phyloP scores from a whole-genome alignment of 2,329 filamentous ascomycete species.

The Teratosphaeria epicoccoides region DNA sequence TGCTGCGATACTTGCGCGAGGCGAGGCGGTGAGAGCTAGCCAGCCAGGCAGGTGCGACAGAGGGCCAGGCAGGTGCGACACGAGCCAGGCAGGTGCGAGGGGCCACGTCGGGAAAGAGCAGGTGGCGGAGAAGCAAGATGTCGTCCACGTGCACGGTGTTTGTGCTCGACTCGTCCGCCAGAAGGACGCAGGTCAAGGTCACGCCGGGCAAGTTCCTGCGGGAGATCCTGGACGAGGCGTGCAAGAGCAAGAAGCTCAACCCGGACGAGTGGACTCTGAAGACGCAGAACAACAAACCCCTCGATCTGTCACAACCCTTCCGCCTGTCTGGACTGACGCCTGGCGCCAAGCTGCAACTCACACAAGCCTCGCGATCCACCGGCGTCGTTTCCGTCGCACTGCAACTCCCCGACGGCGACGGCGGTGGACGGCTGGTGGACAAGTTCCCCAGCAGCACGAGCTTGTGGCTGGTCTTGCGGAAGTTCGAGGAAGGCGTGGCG shows the following conservation, averaged over 20 bases:
- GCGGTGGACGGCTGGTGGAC: constrained; percentile 55
- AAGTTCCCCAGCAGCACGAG: constrained; percentile 84
- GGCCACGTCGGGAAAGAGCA: constrained; percentile 3
- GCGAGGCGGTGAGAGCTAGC: constrained; percentile 12
- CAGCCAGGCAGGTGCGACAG: constrained; percentile 2
- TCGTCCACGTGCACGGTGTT: constrained; percentile 77
- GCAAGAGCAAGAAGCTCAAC: constrained; percentile 64
- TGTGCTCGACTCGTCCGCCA: constrained; percentile 70
- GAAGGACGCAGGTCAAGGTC: constrained; percentile 72
- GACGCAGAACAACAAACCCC: constrained; percentile 73
- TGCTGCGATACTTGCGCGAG: constrained; percentile 15
- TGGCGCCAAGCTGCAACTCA: constrained; percentile 86
- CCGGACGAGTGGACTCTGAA: constrained; percentile 71
- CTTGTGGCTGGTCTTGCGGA: constrained; percentile 79
- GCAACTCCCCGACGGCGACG: constrained; percentile 66
- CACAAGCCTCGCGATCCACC: constrained; percentile 74
- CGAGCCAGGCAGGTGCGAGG: constrained; percentile 2
- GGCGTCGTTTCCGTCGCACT: constrained; percentile 81
- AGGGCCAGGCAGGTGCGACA: constrained; percentile 4
- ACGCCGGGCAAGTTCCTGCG: constrained; percentile 69
- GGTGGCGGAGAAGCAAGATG: constrained; percentile 41
- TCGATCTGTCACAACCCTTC: constrained; percentile 78
- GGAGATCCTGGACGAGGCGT: constrained; percentile 80
- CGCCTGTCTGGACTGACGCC: constrained; percentile 70
- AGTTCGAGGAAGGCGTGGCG: constrained; percentile 72